Percentiles rank a stretch among this genome's conserved stretches.
These are phyloP conservation scores for Melampsora occidentalis DNA, from an alignment of 1,284 basidiomycete species.

Conservation along the genomic window DNA sequence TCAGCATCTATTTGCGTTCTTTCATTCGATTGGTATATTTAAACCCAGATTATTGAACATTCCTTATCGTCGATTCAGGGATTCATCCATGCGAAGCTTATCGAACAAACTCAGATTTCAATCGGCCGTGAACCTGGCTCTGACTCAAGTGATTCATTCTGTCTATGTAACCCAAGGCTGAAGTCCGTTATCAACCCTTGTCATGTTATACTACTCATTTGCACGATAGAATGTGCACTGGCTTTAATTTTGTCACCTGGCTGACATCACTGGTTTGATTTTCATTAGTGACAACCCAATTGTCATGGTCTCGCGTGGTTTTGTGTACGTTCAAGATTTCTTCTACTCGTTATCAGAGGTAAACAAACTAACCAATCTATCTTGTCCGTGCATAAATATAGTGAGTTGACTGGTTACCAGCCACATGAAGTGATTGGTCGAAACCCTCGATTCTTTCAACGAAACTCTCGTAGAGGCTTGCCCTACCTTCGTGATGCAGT, in stretches of 20 bases:
- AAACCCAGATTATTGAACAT: too few relatives aligned
- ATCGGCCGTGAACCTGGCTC: too few relatives aligned
- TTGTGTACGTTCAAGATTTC: constrained; percentile 12
- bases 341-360: neutral
- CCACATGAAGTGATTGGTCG: constrained; percentile 49
- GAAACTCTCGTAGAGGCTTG: constrained; percentile 8
- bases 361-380: neutral
- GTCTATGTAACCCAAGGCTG: constrained; percentile 22
- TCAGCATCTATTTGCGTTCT: too few relatives aligned
- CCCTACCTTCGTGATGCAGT: constrained; percentile 16
- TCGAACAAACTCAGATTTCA: too few relatives aligned
- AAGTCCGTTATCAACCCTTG: constrained; percentile 3
- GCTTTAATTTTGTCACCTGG: too few relatives aligned
- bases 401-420: constrained; percentile 49
- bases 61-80: too few relatives aligned
- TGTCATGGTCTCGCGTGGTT: constrained; percentile 37
- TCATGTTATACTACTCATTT: neutral
- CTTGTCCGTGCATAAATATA: neutral
- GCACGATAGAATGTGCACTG: neutral
- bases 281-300: constrained; percentile 39
- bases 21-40: too few relatives aligned
- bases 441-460: constrained; percentile 47
- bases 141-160: constrained; percentile 14
- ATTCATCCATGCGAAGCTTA: too few relatives aligned
- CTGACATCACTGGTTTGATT: neutral